Base-by-base conservation (phyloP, 768 basidiomycete genomes). In the Crassisporium funariophilum region DNA sequence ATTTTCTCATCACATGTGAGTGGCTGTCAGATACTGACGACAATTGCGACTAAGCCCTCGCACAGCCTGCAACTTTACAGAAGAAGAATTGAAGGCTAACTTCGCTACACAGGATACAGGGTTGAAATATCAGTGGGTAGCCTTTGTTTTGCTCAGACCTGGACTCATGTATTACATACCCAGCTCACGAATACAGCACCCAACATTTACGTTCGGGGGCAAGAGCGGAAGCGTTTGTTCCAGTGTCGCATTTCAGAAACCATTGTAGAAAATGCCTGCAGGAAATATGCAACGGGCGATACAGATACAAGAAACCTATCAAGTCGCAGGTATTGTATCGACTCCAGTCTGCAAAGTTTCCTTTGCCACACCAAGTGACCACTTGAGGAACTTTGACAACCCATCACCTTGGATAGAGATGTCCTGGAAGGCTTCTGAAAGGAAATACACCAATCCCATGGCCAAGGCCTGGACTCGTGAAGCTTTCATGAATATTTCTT, bases 1-100 rank as follows among this genome's bases (percentile, higher is more conserved):
- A 72, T 57, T 89, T 91, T 59, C 69, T 93, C 24, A 88, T 92
- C 35, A 91, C 90, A 25, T 91, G 91, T 90, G 56, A 57, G 84
- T 68, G 4, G n/a, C 5, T 33, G 31, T 35, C 5, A n/a, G 13
- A 29, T 17, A 25, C 29, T 40, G 34, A 25, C 27, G 23, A 23
- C 17, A n/a, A 22, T 12, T 20, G 41, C 19, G 16, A 5, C 25
- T 34, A 36, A 16, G 31, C 20, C 19, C 33, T 33, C 33, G 10
- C 12, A 2, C 49, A 84, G 86, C 91, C 2, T 93, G 91, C 58
- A 92, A 92, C 60, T 92, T 91, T 55, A 93, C 91, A 0, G 84
- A 88, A 54, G 79, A 83, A 0, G 91, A 93, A 58, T 59, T 92
- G 25, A 77, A 72, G 54, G 58, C 67, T 3, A 75, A 58, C 41